Conservation (phyloP, 306 rosid species). For the Astragalus membranaceus region DNA sequence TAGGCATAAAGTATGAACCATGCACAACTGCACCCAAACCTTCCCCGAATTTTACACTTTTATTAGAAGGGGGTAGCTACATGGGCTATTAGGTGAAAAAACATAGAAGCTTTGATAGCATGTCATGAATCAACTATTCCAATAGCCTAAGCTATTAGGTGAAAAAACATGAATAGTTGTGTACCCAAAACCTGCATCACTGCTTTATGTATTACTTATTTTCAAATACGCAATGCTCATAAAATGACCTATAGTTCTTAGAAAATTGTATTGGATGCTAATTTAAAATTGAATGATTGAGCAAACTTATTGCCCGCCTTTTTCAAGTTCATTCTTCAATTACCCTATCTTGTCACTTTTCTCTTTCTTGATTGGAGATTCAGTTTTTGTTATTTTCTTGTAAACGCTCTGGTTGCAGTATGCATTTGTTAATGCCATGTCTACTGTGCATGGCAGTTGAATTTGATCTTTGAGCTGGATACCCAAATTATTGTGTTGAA, state of each 20-base stretch:
- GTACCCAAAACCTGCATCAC: background rate
- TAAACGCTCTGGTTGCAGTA: background rate
- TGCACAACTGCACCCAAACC: background rate
- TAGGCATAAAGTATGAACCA: background rate
- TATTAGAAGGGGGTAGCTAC: background rate
- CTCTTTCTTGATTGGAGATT: background rate
- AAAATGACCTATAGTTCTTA: background rate
- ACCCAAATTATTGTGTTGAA: conserved; percentile 8
- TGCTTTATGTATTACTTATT: background rate
- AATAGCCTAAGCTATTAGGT: background rate
- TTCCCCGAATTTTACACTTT: background rate
- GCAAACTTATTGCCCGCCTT: background rate
- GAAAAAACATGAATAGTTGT: background rate
- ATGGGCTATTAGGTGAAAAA: background rate
- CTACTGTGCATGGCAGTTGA: background rate
- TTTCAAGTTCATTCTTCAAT: background rate
- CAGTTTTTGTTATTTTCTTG: background rate
- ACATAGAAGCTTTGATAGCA: background rate
- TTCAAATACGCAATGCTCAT: background rate
- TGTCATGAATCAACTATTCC: background rate
- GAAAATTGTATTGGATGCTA: background rate
- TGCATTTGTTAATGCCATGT: background rate
- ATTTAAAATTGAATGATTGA: background rate
- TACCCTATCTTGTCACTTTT: background rate
- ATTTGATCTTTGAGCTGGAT: conserved; percentile 9